These are phyloP conservation scores for Microsporum ferrugineum DNA, from an alignment of 2,329 filamentous ascomycete genomes.

Conservation along the genomic window DNA sequence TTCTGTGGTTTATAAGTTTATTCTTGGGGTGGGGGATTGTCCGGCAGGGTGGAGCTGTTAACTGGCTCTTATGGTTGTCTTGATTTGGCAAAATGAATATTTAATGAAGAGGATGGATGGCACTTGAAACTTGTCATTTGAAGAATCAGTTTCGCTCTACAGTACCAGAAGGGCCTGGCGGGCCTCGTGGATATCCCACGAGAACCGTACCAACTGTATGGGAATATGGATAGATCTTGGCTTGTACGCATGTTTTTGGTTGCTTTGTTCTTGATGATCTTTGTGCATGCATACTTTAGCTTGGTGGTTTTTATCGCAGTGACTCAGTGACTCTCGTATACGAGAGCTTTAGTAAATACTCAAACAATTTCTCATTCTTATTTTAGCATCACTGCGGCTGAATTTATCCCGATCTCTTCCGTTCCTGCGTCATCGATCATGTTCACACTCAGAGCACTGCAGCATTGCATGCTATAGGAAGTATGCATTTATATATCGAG, in stretches of 20 bases:
- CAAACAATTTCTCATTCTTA: background rate
- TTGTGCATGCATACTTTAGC: background rate
- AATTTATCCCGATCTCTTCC: background rate
- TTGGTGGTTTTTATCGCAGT: background rate
- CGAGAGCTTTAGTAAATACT: background rate
- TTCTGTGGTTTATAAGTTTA: constrained; percentile 47
- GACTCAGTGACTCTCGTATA: background rate
- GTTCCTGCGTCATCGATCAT: background rate
- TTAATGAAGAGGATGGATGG: background rate
- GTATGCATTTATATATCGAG: too few species aligned
- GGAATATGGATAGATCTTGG: background rate
- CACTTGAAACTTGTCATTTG: background rate
- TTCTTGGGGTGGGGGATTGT: constrained; percentile 38
- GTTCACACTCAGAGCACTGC: background rate
- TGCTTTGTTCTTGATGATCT: background rate
- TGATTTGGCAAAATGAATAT: constrained; percentile 1
- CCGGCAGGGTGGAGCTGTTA: constrained; percentile 33
- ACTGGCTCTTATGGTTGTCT: constrained; percentile 36
- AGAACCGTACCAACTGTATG: background rate
- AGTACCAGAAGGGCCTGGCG: too few species aligned
- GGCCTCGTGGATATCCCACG: background rate
- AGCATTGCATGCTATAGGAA: background rate
- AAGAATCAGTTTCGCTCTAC: background rate
- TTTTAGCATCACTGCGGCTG: background rate
- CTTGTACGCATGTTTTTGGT: background rate